These are phyloP conservation scores for Mucor piriformis DNA, from an alignment of 371 early-diverging fungal species.

Conservation along the genomic window DNA sequence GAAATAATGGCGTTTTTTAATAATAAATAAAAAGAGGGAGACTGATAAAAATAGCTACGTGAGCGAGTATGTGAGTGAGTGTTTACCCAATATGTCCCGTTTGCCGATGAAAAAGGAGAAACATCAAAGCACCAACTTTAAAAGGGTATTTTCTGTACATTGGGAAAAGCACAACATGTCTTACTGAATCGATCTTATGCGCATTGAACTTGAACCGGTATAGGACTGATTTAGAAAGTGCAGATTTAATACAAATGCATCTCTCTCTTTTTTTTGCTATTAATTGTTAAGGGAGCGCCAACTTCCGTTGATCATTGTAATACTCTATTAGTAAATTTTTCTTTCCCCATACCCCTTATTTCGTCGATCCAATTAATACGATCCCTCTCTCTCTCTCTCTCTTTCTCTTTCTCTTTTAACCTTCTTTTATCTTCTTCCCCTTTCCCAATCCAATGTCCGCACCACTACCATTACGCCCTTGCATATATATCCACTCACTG, in stretches of 20 bases:
- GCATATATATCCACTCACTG: neutral
- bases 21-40: neutral
- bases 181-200: neutral
- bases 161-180: too few relatives aligned
- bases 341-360: neutral
- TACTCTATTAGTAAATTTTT: neutral
- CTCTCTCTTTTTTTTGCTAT: neutral
- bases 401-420: too few relatives aligned
- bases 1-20: too few relatives aligned
- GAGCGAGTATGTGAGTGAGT: too few relatives aligned
- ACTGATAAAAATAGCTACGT: too few relatives aligned
- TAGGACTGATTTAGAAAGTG: neutral
- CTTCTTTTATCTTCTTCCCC: too few relatives aligned
- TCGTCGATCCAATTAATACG: neutral
- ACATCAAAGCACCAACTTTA: neutral
- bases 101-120: neutral
- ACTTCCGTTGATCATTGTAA: neutral
- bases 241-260: neutral
- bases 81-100: neutral
- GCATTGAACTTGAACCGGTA: neutral
- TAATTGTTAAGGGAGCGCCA: too few relatives aligned
- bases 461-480: too few relatives aligned
- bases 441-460: neutral
- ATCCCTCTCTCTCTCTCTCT: too few relatives aligned
- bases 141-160: neutral